Evolutionary conservation across 2,329 filamentous ascomycete genomes (phyloP), one percentile per base, ranked within the genome.

Genomic region (Fusarium buxicola): DNA sequence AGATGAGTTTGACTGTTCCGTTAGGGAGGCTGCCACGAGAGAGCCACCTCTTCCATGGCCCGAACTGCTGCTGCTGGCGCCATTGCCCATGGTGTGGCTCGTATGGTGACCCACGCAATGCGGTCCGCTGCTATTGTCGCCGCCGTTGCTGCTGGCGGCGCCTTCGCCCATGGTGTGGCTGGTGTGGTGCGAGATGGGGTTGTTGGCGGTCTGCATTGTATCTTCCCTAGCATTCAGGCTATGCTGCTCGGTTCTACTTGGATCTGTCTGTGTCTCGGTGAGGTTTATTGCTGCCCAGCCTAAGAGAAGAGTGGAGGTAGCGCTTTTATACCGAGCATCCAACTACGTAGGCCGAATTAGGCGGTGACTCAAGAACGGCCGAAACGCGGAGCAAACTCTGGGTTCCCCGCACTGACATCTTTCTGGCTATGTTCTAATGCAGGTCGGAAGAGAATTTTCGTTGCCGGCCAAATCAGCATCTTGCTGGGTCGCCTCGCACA

Each of bases 101-200:
- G 61, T 65, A 67, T 67, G 60, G 55, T 69, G 58, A 48, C 53
- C 54, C 47, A 69, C 52, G 50, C 50, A 48, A 64, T 51, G 49
- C 38, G 52, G 30, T 55, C 65, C 65, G 46, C 53, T 43, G 62
- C 62, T 40, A 61, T 64, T 56, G 48, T 55, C 49, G 59, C 66
- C 66, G 49, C 53, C 28, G 66, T 63, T 66, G 66, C 64, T 68
- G 66, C 66, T 69, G 58, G 55, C 59, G 38, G 66, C 66, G 51
- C 66, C 66, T 46, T 69, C 50, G 49, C 66, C 67, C 67, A 69
- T 69, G 56, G 67, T 69, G 60, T 69, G 66, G 67, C 67, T 69
- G 54, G 67, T 69, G 55, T 69, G 67, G 57, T 69, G 67, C 27
- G 65, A 59, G 59, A 69, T 68, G 39, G 67, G 67, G 60, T 68